phyloP scores from a whole-genome alignment of 805 yeast genomes.

The Yueomyces sp. region DNA sequence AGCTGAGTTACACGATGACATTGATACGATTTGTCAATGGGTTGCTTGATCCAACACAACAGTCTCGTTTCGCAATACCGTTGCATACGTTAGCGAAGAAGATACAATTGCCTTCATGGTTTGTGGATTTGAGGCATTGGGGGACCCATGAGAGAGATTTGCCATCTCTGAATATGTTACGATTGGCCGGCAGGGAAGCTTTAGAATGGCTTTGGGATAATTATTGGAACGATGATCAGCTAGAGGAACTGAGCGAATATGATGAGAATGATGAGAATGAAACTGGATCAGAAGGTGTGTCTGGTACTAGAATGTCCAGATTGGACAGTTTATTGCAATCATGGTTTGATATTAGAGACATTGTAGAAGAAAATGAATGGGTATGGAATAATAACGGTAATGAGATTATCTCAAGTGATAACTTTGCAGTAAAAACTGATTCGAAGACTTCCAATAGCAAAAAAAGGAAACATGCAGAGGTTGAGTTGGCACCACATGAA shows the following conservation, averaged over 20 bases:
- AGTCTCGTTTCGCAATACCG: constrained; percentile 65
- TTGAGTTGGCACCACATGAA: constrained; percentile 4
- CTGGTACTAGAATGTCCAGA: neutral
- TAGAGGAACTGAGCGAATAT: constrained; percentile 8
- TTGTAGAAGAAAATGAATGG: constrained; percentile 6
- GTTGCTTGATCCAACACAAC: constrained; percentile 74
- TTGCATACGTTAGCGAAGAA: constrained; percentile 59
- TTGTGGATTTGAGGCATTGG: constrained; percentile 82
- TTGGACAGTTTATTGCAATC: constrained; percentile 1
- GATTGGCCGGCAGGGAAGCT: constrained; percentile 47
- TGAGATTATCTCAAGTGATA: constrained; percentile 12
- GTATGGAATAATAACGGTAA: constrained; percentile 8
- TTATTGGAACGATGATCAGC: constrained; percentile 46
- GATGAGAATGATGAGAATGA: constrained; percentile 8
- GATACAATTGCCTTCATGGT: constrained; percentile 57
- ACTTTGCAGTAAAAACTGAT: constrained; percentile 33
- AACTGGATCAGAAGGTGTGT: neutral
- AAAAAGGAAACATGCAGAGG: constrained; percentile 23
- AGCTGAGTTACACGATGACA: constrained; percentile 56
- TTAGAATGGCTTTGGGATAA: constrained; percentile 59
- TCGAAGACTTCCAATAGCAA: constrained; percentile 49
- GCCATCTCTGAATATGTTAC: constrained; percentile 58
- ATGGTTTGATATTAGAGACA: constrained; percentile 2
- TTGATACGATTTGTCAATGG: constrained; percentile 85
- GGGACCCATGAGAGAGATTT: constrained; percentile 76